A percentile compares a stretch with the other conserved stretches of the same genome.
These are phyloP conservation scores for Cytospora leucostoma DNA, from an alignment of 2,329 filamentous ascomycete genomes.

Conservation along the genomic window DNA sequence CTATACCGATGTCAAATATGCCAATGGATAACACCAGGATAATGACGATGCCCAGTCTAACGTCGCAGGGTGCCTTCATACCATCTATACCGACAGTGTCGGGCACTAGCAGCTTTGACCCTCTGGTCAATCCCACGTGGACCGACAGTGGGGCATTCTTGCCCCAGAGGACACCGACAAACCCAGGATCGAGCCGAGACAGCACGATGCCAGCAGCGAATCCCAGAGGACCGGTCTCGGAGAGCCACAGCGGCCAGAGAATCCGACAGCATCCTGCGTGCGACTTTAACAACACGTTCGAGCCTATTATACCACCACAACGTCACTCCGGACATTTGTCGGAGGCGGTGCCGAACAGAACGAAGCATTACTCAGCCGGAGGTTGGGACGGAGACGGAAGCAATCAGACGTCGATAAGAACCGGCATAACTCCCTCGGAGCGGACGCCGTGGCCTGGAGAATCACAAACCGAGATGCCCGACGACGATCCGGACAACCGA, in stretches of 20 bases:
- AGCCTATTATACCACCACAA: background rate
- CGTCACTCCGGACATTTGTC: background rate
- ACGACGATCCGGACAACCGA: background rate
- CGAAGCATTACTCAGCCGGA: background rate
- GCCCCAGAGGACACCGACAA: background rate
- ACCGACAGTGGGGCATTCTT: background rate
- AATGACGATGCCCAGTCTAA: background rate
- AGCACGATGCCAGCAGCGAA: background rate
- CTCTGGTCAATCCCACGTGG: constrained; percentile 1
- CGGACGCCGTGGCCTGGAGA: background rate
- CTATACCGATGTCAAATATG: background rate
- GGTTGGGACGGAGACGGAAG: background rate
- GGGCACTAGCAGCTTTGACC: constrained; percentile 13
- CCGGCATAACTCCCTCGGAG: background rate
- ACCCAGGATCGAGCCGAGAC: background rate
- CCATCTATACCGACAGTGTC: background rate
- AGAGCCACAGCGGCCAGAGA: background rate
- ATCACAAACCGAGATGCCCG: background rate
- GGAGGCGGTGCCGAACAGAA: background rate
- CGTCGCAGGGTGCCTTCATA: background rate
- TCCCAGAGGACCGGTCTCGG: background rate
- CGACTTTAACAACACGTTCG: background rate
- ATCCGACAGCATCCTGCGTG: background rate
- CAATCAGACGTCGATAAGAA: background rate
- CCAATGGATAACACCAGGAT: background rate